These are phyloP conservation scores for Glomus cerebriforme DNA, from an alignment of 192 early-diverging fungal species.

Conservation along the genomic window DNA sequence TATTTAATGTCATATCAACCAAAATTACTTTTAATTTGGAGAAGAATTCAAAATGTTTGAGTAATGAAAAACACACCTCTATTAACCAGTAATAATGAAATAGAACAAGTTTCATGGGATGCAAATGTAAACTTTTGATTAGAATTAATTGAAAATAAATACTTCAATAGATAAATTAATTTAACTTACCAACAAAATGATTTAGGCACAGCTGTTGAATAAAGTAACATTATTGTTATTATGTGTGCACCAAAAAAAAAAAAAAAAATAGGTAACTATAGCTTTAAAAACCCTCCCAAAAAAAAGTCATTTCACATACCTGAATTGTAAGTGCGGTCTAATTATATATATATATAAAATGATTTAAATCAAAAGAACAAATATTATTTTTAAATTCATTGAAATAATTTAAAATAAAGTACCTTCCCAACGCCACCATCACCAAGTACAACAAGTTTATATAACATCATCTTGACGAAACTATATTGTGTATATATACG, in stretches of 20 bases:
- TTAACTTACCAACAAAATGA: conserved; percentile 50
- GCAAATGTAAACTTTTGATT: neutral
- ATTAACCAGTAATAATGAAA: neutral
- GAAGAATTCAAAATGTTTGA: neutral
- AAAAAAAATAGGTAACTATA: conserved; percentile 6
- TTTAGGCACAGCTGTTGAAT: conserved; percentile 41
- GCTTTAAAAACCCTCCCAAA: conserved; percentile 14
- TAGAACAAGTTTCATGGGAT: neutral
- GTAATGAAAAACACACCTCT: conserved; percentile 4
- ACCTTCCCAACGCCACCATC: conserved; percentile 50
- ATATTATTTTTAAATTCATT: neutral
- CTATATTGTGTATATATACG: neutral
- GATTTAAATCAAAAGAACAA: neutral
- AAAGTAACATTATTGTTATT: neutral
- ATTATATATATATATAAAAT: neutral
- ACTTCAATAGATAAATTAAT: neutral
- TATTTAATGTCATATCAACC: conserved; percentile 57
- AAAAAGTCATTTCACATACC: no score
- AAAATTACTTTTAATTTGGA: neutral
- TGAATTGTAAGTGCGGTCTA: conserved; percentile 49
- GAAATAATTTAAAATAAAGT: neutral
- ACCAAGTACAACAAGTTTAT: conserved; percentile 46
- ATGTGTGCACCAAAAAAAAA: neutral
- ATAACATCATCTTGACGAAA: conserved; percentile 44
- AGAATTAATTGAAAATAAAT: neutral